Conservation (phyloP, 441 rosid genomes). For the Geranium incanum region DNA sequence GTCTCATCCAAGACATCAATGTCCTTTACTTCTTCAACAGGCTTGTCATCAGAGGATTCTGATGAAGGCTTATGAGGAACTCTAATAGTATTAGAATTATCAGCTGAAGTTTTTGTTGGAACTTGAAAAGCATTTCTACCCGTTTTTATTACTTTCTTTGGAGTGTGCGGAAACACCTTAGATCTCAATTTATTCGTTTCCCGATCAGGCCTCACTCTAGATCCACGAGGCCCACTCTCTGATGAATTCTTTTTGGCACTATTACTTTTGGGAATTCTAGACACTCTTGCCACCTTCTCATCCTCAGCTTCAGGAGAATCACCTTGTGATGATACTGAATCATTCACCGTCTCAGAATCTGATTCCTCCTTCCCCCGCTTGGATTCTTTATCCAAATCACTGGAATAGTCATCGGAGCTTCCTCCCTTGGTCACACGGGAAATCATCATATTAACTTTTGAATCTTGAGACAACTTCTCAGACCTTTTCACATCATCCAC, state of each 20-base stretch:
- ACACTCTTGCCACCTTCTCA: constrained; percentile 39
- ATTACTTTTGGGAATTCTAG: constrained; percentile 28
- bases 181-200: constrained; percentile 17
- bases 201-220: constrained; percentile 15
- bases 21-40: constrained; percentile 36
- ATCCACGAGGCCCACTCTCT: constrained; percentile 31
- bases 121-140: constrained; percentile 31
- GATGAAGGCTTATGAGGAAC: constrained; percentile 29
- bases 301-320: constrained; percentile 46
- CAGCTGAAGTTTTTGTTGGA: constrained; percentile 27
- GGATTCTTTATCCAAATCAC: constrained; percentile 39
- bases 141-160: constrained; percentile 37
- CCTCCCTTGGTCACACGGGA: constrained; percentile 26
- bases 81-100: constrained; percentile 27
- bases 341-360: constrained; percentile 44
- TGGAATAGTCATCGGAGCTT: constrained; percentile 28
- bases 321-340: constrained; percentile 60
- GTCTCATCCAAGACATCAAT: constrained; percentile 21
- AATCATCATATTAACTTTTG: constrained; percentile 21
- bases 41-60: constrained; percentile 41
- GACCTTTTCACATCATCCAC: constrained; percentile 48
- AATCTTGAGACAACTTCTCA: constrained; percentile 35
- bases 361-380: constrained; percentile 44
- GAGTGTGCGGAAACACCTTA: constrained; percentile 29
- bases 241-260: constrained; percentile 27